Base-by-base conservation (phyloP, 345 rosid species). In the Carallia brachiata region DNA sequence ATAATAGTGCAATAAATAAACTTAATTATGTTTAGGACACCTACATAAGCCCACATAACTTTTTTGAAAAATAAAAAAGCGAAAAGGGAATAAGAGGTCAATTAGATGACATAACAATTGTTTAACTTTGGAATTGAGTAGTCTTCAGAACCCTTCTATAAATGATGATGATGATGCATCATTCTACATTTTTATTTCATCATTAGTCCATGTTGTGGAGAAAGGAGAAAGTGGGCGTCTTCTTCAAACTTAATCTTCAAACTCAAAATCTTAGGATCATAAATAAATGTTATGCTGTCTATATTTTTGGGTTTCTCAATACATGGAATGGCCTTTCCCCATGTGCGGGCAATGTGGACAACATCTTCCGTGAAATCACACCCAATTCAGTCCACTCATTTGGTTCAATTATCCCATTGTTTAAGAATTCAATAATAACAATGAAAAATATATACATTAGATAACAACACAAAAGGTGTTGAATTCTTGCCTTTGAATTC, bases 301-400 rank as follows among this genome's bases (percentile, higher is more conserved):
- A 9, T 40, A 7, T 2, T 40, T 40, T 44, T 0, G 77, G 72
- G 70, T 62, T 72, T 60, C 27, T 66, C 30, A 63, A 32, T 30
- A 65, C 59, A 47, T 23, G 47, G 6, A 52, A 53, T 53, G 40
- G 36, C 36, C 18, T 60, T 59, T 61, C 52, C 72, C 76, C 83
- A 70, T 67, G 75, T 73, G 83, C 78, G 53, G 15, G 63, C 75
- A 66, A 66, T 66, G 78, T 73, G 75, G 72, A 70, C 50, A 54
- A 61, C 83, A 66, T 74, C 47, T 28, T 36, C 15, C 17, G 61
- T 54, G 15, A 13, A 31, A 36, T 16, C 30, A 48, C 37, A 48
- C 17, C 65, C 55, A 8, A 55, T 58, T 56, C 36, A 36, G 19
- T 54, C 48, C 23, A 58, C 37, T 67, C 62, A 63, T 19, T 37